Percentiles rank a stretch among this genome's conserved stretches.
These are phyloP conservation scores for Calendula officinalis DNA, from an alignment of 129 eudicot species.

Conservation along the genomic window DNA sequence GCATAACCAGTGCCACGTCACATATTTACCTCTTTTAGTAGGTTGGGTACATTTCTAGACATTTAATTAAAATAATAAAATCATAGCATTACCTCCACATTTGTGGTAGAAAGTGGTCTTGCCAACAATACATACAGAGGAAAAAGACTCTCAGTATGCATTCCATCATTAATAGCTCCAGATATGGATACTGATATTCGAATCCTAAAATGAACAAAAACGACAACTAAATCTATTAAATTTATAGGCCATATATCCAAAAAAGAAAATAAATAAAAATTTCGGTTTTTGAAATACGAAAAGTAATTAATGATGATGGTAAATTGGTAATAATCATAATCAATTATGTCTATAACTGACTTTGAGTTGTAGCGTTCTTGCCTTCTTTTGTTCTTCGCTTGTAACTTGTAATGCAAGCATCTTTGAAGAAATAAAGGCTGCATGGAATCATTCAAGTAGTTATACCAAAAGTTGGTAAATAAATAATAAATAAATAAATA, in stretches of 20 bases:
- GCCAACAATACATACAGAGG: slow-evolving; percentile 76
- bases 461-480: slow-evolving; percentile 17
- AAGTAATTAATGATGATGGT: slow-evolving; percentile 5
- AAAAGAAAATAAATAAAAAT: neutral
- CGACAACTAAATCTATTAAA: slow-evolving; percentile 9
- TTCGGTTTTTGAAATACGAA: neutral
- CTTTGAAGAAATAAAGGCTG: slow-evolving; percentile 92
- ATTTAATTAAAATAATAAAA: neutral
- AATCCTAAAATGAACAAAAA: slow-evolving; percentile 46
- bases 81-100: slow-evolving; percentile 49
- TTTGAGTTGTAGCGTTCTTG: slow-evolving; percentile 28
- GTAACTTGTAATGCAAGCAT: slow-evolving; percentile 74
- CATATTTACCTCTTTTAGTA: too few species aligned
- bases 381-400: slow-evolving; percentile 70
- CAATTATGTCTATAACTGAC: slow-evolving; percentile 6
- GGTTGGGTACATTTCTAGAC: too few species aligned
- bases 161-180: slow-evolving; percentile 50
- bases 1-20: too few species aligned
- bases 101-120: slow-evolving; percentile 48
- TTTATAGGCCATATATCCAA: neutral
- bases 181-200: slow-evolving; percentile 65
- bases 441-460: slow-evolving; percentile 24
- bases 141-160: slow-evolving; percentile 44
- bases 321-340: too few species aligned
- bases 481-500: neutral